A percentile compares a stretch with the other conserved stretches of the same genome.
Evolutionary conservation across 441 rosid species (phyloP).

Genomic region (Aquilaria agallochum): DNA sequence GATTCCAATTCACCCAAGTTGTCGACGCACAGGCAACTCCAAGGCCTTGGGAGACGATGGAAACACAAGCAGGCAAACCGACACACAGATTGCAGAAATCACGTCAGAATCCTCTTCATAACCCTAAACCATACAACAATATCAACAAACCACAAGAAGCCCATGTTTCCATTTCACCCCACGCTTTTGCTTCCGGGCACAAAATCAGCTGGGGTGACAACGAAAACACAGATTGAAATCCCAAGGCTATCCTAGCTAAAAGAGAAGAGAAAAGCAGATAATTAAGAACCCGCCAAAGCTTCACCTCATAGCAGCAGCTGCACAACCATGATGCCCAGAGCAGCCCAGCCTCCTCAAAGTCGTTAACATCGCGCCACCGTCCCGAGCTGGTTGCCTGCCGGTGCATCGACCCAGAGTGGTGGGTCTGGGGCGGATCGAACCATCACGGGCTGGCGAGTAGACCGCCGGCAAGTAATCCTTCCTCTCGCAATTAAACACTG

Average conservation of each 20-base stretch:
- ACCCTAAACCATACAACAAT: too few species aligned
- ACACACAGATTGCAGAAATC: too few species aligned
- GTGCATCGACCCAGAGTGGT: conserved; percentile 22
- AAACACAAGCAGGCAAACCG: conserved; percentile 22
- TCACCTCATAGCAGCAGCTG: too few species aligned
- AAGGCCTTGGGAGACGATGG: conserved; percentile 32
- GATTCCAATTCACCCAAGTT: conserved; percentile 38
- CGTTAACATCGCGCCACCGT: not conserved
- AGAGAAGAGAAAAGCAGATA: too few species aligned
- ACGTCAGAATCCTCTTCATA: too few species aligned
- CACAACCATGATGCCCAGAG: too few species aligned
- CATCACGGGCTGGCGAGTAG: conserved; percentile 39
- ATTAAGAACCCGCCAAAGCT: too few species aligned
- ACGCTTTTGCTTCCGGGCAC: not conserved
- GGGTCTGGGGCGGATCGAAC: conserved; percentile 16
- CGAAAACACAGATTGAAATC: conserved; percentile 24
- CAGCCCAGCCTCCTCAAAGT: not conserved
- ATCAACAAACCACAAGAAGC: not conserved
- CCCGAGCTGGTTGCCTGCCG: not conserved
- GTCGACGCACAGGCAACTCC: not conserved
- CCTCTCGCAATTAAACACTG: conserved; percentile 39
- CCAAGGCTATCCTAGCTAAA: too few species aligned
- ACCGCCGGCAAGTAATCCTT: conserved; percentile 39
- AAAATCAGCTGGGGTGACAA: conserved; percentile 30
- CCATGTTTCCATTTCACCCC: conserved; percentile 39